Evolutionary conservation across 2,329 filamentous ascomycete genomes (phyloP).

Genomic region (Chaetomiaceae sp.): DNA sequence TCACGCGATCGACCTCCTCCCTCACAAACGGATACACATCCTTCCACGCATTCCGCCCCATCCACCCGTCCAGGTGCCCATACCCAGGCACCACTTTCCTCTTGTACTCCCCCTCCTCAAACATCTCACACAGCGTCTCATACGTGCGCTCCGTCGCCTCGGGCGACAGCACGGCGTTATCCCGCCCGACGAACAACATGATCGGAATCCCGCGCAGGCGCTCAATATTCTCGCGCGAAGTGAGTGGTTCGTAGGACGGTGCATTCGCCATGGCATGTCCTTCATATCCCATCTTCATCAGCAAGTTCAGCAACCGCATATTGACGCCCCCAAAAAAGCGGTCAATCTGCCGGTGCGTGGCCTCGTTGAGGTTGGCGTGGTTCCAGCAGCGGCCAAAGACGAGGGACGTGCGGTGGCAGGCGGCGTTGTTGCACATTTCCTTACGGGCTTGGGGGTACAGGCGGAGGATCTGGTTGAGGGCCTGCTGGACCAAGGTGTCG

Average conservation of each 20-base stretch:
- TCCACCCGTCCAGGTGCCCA: constrained; percentile 59
- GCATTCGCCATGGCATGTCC: constrained; percentile 51
- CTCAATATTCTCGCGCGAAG: constrained; percentile 46
- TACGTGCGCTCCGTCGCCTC: constrained; percentile 52
- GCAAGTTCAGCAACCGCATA: constrained; percentile 52
- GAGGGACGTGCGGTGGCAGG: constrained; percentile 57
- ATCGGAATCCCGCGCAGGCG: constrained; percentile 51
- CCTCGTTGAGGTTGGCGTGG: constrained; percentile 61
- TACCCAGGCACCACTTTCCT: constrained; percentile 53
- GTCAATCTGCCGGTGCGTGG: constrained; percentile 58
- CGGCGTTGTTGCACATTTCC: constrained; percentile 58
- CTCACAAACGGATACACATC: constrained; percentile 56
- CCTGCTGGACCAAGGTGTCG: constrained; percentile 46
- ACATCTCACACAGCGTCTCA: constrained; percentile 47
- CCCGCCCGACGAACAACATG: constrained; percentile 50
- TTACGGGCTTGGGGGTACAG: constrained; percentile 50
- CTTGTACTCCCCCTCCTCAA: constrained; percentile 44
- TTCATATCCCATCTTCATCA: constrained; percentile 52
- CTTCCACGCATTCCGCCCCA: constrained; percentile 54
- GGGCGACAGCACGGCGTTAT: constrained; percentile 54
- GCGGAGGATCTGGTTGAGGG: constrained; percentile 52
- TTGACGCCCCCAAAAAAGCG: constrained; percentile 60
- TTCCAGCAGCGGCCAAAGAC: constrained; percentile 63
- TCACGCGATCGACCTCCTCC: constrained; percentile 52
- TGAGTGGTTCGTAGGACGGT: constrained; percentile 44